A percentile compares a stretch with the other conserved stretches of the same genome.
Conservation (phyloP, 2,329 filamentous ascomycete genomes). For the Hymenoscyphus occultus region DNA sequence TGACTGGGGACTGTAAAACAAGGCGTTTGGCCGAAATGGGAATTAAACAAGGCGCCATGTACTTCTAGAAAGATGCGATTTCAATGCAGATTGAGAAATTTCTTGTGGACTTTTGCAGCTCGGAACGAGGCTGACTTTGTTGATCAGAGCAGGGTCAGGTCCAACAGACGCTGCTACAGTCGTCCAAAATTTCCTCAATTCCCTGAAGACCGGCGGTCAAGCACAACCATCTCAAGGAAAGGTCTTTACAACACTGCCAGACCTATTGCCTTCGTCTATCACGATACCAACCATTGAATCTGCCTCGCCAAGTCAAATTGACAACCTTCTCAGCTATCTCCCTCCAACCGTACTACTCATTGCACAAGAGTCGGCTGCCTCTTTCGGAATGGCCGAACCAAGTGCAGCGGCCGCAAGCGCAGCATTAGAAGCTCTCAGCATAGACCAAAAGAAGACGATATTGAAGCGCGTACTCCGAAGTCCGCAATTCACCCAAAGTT, state of each 20-base stretch:
- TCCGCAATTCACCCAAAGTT: conserved; percentile 85
- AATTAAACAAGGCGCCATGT: conserved; percentile 30
- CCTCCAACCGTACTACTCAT: conserved; percentile 77
- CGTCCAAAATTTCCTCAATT: conserved; percentile 86
- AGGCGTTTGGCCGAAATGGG: conserved; percentile 33
- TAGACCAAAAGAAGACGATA: conserved; percentile 75
- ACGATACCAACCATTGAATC: conserved; percentile 74
- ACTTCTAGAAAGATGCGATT: conserved; percentile 35
- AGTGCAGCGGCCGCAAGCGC: conserved; percentile 66
- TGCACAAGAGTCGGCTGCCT: conserved; percentile 62
- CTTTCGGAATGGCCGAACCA: conserved; percentile 61
- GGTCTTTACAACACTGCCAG: conserved; percentile 77
- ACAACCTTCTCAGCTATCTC: conserved; percentile 73
- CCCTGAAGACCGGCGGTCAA: conserved; percentile 56
- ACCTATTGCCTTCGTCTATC: conserved; percentile 74
- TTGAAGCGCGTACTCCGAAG: conserved; percentile 80
- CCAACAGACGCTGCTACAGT: conserved; percentile 68
- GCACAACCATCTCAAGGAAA: conserved; percentile 53
- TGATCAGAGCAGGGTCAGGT: conserved; percentile 55
- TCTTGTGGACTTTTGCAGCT: conserved; percentile 12
- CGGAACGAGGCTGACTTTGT: conserved; percentile 43
- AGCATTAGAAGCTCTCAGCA: conserved; percentile 69
- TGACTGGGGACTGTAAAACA: conserved; percentile 31
- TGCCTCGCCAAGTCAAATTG: conserved; percentile 57
- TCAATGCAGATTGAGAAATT: conserved; percentile 31